Conservation (phyloP, 2,329 filamentous ascomycete species). For the Beauveria varroae region DNA sequence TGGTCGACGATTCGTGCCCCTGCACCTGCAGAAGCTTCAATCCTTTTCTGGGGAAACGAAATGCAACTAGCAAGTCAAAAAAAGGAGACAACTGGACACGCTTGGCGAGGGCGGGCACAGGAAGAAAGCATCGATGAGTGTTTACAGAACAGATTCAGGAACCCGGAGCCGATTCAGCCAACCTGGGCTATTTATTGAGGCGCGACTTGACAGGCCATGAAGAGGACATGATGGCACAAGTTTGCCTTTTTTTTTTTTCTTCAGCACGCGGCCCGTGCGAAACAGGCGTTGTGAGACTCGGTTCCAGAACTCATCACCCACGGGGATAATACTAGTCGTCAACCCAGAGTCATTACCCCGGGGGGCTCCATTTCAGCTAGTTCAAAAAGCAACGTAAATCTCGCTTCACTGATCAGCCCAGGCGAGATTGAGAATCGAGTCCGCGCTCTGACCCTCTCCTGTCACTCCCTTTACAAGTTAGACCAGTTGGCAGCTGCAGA, state of each 20-base stretch:
- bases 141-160: no score
- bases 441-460: background rate
- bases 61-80: no score
- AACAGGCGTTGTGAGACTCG: background rate
- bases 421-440: background rate
- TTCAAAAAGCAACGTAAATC: background rate
- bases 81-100: no score
- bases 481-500: background rate
- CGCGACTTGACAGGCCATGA: no score
- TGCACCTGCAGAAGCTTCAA: no score
- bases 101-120: no score
- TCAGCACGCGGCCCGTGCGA: slow-evolving; percentile 3
- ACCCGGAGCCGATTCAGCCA: no score
- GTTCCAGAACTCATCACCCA: background rate
- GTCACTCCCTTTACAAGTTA: background rate
- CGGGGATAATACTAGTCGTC: background rate
- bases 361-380: background rate
- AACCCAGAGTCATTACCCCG: background rate
- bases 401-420: background rate
- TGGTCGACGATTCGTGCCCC: no score
- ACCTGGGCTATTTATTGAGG: no score
- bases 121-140: no score
- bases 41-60: no score
- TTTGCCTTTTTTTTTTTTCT: background rate
- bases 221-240: background rate